phyloP scores from a whole-genome alignment of 2,329 filamentous ascomycete genomes.

The Diaporthe vexans region DNA sequence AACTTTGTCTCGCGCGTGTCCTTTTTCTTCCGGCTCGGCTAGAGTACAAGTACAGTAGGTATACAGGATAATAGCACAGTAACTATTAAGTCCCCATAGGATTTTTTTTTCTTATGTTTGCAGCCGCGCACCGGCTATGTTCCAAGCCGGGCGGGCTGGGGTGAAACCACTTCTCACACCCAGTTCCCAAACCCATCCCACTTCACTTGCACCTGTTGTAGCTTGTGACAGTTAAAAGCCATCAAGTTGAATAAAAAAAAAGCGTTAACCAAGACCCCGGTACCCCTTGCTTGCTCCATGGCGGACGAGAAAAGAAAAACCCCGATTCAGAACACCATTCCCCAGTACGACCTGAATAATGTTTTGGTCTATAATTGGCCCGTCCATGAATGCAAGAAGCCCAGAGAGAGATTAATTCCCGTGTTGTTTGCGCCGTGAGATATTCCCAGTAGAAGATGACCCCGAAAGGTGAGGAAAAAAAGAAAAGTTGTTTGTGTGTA shows the following conservation, averaged over 20 bases:
- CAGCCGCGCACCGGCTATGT: background rate
- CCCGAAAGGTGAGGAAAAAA: background rate
- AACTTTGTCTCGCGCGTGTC: constrained; percentile 15
- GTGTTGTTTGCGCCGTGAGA: constrained; percentile 17
- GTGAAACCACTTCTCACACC: background rate
- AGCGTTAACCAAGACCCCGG: constrained; percentile 11
- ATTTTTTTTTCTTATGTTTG: constrained; percentile 21
- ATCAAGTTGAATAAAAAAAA: constrained; percentile 5
- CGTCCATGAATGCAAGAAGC: constrained; percentile 27
- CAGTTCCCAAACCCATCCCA: background rate
- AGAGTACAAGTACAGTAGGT: constrained; percentile 32
- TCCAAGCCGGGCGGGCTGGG: constrained; percentile 4
- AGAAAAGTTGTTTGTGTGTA: background rate
- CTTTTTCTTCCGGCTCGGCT: constrained; percentile 11
- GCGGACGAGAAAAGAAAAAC: background rate
- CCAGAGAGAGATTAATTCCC: background rate
- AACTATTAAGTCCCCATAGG: constrained; percentile 12
- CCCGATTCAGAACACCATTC: constrained; percentile 6
- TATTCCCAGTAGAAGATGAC: background rate
- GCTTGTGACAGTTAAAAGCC: background rate
- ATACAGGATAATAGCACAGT: constrained; percentile 27
- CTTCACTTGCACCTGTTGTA: background rate
- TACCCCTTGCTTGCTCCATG: constrained; percentile 24
- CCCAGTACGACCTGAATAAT: constrained; percentile 11
- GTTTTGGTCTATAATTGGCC: constrained; percentile 30